phyloP scores from a whole-genome alignment of 768 basidiomycete species.

The Harrya chromipes region DNA sequence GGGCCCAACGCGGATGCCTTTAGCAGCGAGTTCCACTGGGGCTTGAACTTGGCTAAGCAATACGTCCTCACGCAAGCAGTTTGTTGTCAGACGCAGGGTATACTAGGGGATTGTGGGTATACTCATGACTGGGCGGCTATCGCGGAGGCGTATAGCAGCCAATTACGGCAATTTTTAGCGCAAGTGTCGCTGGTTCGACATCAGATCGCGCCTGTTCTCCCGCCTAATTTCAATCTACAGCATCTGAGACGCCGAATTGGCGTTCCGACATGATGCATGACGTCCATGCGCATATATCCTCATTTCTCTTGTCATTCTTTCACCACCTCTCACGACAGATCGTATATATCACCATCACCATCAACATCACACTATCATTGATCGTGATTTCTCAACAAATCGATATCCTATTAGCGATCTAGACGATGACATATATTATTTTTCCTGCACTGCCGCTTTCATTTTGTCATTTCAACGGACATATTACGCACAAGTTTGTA shows the following conservation, averaged over 20 bases:
- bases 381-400: background rate
- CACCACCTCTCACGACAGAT: background rate
- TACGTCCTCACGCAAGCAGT: constrained; percentile 22
- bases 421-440: constrained; percentile 1
- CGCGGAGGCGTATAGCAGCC: constrained; percentile 30
- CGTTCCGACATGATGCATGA: constrained; percentile 20
- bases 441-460: too few species aligned
- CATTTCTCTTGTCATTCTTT: background rate
- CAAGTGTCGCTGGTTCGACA: constrained; percentile 31
- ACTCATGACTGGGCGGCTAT: constrained; percentile 26
- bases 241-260: constrained; percentile 30
- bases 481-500: constrained; percentile 1
- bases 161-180: constrained; percentile 29
- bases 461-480: background rate
- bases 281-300: background rate
- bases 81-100: constrained; percentile 18
- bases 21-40: constrained; percentile 30
- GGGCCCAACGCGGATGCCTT: constrained; percentile 29
- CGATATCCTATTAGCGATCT: constrained; percentile 12
- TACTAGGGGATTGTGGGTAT: constrained; percentile 29
- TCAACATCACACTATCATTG: background rate
- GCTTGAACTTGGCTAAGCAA: constrained; percentile 25
- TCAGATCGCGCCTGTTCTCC: constrained; percentile 30
- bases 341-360: background rate
- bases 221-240: constrained; percentile 32